Base-by-base conservation (phyloP, 108 stramenopile species). In the Skeletonema tropicum region DNA sequence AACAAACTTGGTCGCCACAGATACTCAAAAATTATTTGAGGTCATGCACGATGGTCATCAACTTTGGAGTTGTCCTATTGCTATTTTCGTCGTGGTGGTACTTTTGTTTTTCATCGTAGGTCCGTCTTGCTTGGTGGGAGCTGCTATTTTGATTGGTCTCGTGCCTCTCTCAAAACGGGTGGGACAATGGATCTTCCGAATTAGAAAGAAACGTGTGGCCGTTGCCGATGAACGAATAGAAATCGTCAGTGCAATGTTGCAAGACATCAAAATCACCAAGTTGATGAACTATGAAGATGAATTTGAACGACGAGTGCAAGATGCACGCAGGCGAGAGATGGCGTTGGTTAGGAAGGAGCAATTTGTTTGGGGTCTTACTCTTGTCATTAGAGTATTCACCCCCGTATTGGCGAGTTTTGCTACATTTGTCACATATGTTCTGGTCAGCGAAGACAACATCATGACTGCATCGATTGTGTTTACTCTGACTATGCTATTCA, bases 31-130 rank as follows among this genome's bases (percentile, higher is more conserved):
- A 62, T 55, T 92, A 15, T 91, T 86, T 68, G 91, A 92, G 82
- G 89, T 89, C 3, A 66, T 83, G 13, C 91, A 89, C 66, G 90
- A 92, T 36, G 83, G 77, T 1, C 92, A 96, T 83, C 72, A 91
- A 46, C 73, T 93, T 31, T 97, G 97, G 97, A 76, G 86, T 35
- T 76, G 92, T 36, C 97, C 95, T 14, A 60, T 97, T 9, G 82
- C 82, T 46, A 84, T 96, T 71, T 36, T 86, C 5, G 60, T 97
- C 5, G 94, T 95, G 4, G 74, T 83, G 5, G 68, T 86, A 13
- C 82, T 92, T 29, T 66, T 97, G 45, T 29, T 87, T 8, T 21
- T 84, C 2, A 66, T 88, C 5, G 21, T 94, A 61, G 94, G 95
- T 0, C 83, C 83, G 12, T 66, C 83, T 0, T 87, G 89, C 9